Conservation (phyloP, 2,329 filamentous ascomycete species). For the Colletotrichum sp. region DNA sequence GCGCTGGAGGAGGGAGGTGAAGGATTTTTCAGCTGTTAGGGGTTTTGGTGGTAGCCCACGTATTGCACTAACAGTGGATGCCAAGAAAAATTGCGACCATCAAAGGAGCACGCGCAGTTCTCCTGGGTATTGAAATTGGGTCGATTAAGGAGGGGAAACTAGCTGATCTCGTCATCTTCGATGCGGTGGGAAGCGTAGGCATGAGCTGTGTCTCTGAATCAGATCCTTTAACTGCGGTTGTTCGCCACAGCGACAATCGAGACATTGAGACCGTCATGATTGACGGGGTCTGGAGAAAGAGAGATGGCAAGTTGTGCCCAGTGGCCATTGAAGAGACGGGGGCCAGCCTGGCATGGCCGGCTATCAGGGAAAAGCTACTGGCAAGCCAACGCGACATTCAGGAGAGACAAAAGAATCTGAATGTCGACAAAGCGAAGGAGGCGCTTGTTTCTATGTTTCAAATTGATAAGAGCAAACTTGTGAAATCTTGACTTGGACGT, state of each 20-base stretch:
- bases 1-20: too few relatives aligned
- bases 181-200: constrained; percentile 30
- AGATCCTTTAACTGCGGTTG: neutral
- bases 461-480: neutral
- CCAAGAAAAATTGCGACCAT: too few relatives aligned
- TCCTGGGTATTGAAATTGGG: neutral
- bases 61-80: too few relatives aligned
- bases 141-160: neutral
- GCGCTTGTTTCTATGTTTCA: neutral
- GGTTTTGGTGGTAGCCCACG: too few relatives aligned
- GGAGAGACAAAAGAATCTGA: neutral
- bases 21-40: too few relatives aligned
- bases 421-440: neutral
- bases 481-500: neutral
- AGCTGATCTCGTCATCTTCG: neutral
- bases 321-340: neutral
- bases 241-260: neutral
- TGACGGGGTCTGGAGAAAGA: neutral
- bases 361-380: neutral
- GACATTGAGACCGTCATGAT: neutral
- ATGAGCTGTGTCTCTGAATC: constrained; percentile 38
- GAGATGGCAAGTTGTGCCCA: neutral
- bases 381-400: neutral
- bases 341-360: neutral
- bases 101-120: neutral